Evolutionary conservation across 441 rosid species (phyloP).

Genomic region (Flueggea neowawraea): DNA sequence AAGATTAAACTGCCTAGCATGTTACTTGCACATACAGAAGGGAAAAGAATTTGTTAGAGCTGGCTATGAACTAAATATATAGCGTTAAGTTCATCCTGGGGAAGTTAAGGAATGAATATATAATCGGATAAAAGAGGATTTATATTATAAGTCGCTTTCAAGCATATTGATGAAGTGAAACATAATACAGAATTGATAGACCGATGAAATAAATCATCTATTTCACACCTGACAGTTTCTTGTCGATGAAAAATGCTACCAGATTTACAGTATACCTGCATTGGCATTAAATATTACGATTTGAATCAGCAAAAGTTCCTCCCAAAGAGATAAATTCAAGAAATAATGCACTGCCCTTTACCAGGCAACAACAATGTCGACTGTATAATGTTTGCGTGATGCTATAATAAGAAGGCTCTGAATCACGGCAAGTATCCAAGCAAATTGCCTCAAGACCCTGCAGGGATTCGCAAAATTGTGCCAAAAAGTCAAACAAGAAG

Average conservation of each 20-base stretch:
- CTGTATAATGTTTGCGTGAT: constrained; percentile 92
- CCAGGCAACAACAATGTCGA: constrained; percentile 95
- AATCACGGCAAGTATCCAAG: constrained; percentile 70
- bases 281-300: constrained; percentile 9
- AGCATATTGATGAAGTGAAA: neutral
- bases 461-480: constrained; percentile 8
- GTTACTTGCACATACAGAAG: no score
- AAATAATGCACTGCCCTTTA: constrained; percentile 14
- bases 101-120: no score
- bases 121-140: no score
- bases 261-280: constrained; percentile 91
- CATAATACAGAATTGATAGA: neutral
- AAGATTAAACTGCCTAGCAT: no score
- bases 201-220: neutral
- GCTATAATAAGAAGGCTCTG: constrained; percentile 90
- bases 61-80: no score
- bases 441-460: constrained; percentile 80
- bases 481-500: neutral
- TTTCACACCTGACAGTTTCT: constrained; percentile 80
- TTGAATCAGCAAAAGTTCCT: constrained; percentile 3
- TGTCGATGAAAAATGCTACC: constrained; percentile 80
- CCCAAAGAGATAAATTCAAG: neutral
- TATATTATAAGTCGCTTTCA: constrained; percentile 3
- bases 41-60: no score
- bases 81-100: no score